These are phyloP conservation scores for Cladophialophora psammophila DNA, from an alignment of 2,329 filamentous ascomycete species.

Conservation along the genomic window DNA sequence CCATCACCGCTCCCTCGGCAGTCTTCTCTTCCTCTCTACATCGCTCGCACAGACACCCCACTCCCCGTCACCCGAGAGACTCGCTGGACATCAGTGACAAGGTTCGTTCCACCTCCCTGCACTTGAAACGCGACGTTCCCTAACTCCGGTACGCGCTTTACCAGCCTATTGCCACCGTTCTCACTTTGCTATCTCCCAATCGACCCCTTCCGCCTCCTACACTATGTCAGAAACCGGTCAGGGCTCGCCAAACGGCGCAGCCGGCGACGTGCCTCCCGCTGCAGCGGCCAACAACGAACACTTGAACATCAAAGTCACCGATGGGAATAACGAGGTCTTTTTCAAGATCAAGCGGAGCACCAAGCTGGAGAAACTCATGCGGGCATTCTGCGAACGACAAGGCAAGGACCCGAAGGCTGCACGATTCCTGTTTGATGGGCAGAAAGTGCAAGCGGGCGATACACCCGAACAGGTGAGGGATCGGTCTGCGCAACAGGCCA, in stretches of 20 bases:
- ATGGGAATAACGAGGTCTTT: constrained; percentile 99
- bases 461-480: constrained; percentile 86
- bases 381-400: constrained; percentile 94
- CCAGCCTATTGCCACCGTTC: constrained; percentile 3
- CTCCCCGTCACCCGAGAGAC: background rate
- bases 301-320: constrained; percentile 98
- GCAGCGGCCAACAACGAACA: constrained; percentile 70
- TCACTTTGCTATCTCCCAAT: background rate
- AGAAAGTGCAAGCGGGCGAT: constrained; percentile 85
- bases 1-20: background rate
- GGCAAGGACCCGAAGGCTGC: constrained; percentile 86
- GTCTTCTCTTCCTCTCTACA: background rate
- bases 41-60: background rate
- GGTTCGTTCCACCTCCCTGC: background rate
- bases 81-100: background rate
- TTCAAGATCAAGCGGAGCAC: constrained; percentile 99
- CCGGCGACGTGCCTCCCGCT: constrained; percentile 33
- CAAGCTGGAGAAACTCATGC: constrained; percentile 96
- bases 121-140: background rate
- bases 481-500: background rate
- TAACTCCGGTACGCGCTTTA: constrained; percentile 18
- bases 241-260: constrained; percentile 39
- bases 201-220: constrained; percentile 6
- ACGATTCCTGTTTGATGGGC: constrained; percentile 95
- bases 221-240: constrained; percentile 41